Base-by-base conservation (phyloP, 176 grass and related monocot genomes). In the Aegilops tauschii region DNA sequence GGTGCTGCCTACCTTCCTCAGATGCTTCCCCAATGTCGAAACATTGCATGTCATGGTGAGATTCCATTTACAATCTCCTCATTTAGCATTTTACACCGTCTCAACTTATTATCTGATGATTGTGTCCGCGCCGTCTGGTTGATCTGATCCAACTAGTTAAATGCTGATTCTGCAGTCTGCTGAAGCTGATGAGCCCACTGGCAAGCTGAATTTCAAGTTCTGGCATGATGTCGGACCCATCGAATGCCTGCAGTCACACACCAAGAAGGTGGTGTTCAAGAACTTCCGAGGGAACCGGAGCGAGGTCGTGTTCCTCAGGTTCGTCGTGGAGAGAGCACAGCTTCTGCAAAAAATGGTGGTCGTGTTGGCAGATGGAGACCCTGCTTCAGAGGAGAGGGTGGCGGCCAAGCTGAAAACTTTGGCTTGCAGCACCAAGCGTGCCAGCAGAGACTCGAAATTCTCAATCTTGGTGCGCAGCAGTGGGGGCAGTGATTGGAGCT, bases 141-240 rank as follows among this genome's bases (percentile, higher is more conserved):
- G 12, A 61, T 39, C 6, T 58, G 8, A 61, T 52, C 6, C 14
- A 70, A 61, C 35, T 89, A 27, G 6, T 12, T 61, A 6, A 16
- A 39, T 8, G 9, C 8, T 86, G n/a, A 65, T 78, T 69, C 32
- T 65, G 79, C 84, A 90, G 88, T 90, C 88, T 42, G 35, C 29
- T 39, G 54, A 86, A 78, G 40, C 39, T 61, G 52, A 71, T 21
- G 79, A 82, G 40, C 84, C 79, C 16, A 71, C 64, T 23, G 88
- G 88, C 63, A 90, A 86, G 65, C 78, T 90, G 64, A 86, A 86
- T 72, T 77, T 71, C 9, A 90, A 90, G 42, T 90, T 83, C 89
- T 90, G 89, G 89, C 65, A 90, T 1, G 84, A 87, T 21, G 66
- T 79, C 1, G 74, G 58, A 9, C 80, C 65, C 56, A 83, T 90